Percentiles rank a stretch among this genome's conserved stretches.
Conservation (phyloP, 2,329 filamentous ascomycete genomes). For the Exophiala sideris region DNA sequence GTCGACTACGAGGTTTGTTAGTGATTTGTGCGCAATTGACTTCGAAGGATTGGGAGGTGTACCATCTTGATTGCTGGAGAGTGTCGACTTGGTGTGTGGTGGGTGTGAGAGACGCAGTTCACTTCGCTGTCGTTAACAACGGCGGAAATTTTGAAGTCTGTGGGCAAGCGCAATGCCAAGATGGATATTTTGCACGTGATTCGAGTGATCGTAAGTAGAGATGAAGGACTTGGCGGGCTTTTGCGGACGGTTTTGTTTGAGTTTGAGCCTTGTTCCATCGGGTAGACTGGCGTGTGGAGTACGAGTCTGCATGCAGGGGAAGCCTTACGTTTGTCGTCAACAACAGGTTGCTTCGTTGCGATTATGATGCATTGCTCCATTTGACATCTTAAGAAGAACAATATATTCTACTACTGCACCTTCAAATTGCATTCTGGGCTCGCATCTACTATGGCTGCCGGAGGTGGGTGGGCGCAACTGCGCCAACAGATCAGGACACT, state of each 20-base stretch:
- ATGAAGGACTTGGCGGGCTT: neutral
- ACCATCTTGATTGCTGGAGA: constrained; percentile 26
- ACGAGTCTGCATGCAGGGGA: constrained; percentile 3
- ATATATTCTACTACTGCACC: too few species aligned
- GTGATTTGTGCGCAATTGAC: constrained; percentile 2
- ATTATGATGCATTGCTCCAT: neutral
- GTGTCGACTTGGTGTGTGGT: constrained; percentile 19
- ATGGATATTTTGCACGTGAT: constrained; percentile 35
- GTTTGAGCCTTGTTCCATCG: constrained; percentile 10
- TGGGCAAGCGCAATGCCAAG: constrained; percentile 10
- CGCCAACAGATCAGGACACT: constrained; percentile 85
- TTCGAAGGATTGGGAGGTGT: neutral
- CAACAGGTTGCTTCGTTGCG: neutral
- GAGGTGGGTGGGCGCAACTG: constrained; percentile 82
- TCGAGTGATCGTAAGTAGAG: neutral
- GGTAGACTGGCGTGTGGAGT: neutral
- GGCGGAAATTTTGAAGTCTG: constrained; percentile 10
- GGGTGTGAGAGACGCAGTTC: constrained; percentile 11
- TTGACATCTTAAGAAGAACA: neutral
- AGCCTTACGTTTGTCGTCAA: constrained; percentile 1
- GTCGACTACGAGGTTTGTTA: constrained; percentile 49
- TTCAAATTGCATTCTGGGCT: neutral
- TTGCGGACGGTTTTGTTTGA: neutral
- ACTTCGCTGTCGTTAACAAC: constrained; percentile 3
- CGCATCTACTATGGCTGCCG: constrained; percentile 39